Percentiles rank a stretch among this genome's conserved stretches.
phyloP scores from a whole-genome alignment of 2,329 filamentous ascomycete species.

The Lecanoromycetidae sp. region DNA sequence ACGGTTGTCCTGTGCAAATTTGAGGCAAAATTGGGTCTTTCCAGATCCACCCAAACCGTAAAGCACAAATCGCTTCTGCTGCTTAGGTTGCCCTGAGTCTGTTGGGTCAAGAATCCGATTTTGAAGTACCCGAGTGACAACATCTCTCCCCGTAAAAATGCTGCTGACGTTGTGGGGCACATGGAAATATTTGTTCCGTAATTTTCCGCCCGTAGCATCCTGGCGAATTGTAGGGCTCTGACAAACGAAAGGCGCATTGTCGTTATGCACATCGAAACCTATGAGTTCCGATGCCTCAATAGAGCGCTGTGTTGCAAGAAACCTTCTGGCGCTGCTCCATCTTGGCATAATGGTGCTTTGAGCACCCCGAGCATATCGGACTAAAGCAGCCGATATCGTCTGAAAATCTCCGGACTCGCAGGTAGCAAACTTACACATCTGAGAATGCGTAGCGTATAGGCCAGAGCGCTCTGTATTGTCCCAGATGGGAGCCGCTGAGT shows the following conservation, averaged over 20 bases:
- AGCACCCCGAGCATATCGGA: conserved; percentile 2
- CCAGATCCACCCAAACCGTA: conserved; percentile 30
- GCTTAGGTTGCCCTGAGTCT: conserved; percentile 4
- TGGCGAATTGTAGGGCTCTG: conserved; percentile 4
- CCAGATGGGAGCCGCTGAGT: conserved; percentile 21
- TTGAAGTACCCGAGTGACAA: conserved; percentile 15
- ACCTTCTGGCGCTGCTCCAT: conserved; percentile 18
- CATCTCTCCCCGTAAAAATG: conserved; percentile 21
- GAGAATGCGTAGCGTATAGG: conserved; percentile 20
- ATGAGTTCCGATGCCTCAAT: conserved; percentile 11
- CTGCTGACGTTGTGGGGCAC: conserved; percentile 20
- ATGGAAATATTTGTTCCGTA: conserved; percentile 19
- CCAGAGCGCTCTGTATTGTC: conserved; percentile 24
- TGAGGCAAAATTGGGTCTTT: conserved; percentile 30
- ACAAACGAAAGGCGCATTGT: conserved; percentile 6
- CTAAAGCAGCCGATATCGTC: conserved; percentile 19
- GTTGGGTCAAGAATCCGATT: neutral
- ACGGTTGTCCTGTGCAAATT: conserved; percentile 27
- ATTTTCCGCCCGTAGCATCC: conserved; percentile 6
- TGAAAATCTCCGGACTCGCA: conserved; percentile 18
- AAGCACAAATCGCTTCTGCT: conserved; percentile 26
- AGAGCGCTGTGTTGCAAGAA: conserved; percentile 12
- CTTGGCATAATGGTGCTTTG: conserved; percentile 14
- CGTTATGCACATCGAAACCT: conserved; percentile 11
- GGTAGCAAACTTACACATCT: conserved; percentile 21